These are phyloP conservation scores for Trichoderma asperellum DNA, from an alignment of 2,329 filamentous ascomycete species.

Conservation along the genomic window DNA sequence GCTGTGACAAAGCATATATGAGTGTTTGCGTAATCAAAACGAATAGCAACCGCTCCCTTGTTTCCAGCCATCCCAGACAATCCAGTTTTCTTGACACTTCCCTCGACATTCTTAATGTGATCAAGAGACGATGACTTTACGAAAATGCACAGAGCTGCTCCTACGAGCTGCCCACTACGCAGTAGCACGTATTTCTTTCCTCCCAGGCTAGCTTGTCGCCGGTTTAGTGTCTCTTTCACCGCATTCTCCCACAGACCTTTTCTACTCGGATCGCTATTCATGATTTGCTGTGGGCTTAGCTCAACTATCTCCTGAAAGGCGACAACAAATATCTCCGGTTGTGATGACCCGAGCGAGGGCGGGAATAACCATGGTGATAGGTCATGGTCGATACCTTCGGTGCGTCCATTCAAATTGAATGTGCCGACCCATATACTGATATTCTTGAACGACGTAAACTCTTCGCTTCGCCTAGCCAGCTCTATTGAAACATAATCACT, in stretches of 20 bases:
- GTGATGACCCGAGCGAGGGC: constrained; percentile 56
- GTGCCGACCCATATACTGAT: constrained; percentile 87
- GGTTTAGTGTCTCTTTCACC: constrained; percentile 77
- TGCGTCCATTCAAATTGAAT: constrained; percentile 93
- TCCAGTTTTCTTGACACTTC: constrained; percentile 89
- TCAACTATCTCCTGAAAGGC: constrained; percentile 99
- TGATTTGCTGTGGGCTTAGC: constrained; percentile 95
- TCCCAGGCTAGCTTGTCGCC: constrained; percentile 64
- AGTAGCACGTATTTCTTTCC: constrained; percentile 85
- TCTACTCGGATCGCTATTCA: constrained; percentile 91
- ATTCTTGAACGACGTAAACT: constrained; percentile 74
- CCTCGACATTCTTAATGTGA: constrained; percentile 95
- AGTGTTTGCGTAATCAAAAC: constrained; percentile 92
- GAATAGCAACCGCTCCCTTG: constrained; percentile 95
- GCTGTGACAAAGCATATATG: constrained; percentile 95
- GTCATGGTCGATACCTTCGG: constrained; percentile 75
- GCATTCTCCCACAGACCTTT: constrained; percentile 85
- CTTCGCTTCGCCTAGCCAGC: constrained; percentile 66
- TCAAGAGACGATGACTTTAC: constrained; percentile 76
- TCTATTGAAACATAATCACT: constrained; percentile 87
- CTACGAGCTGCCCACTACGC: constrained; percentile 90
- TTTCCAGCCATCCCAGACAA: constrained; percentile 98
- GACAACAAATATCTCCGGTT: constrained; percentile 85
- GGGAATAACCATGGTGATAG: constrained; percentile 86
- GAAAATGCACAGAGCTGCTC: constrained; percentile 89